phyloP scores from a whole-genome alignment of 768 basidiomycete genomes.

The Lentinula raphanica region DNA sequence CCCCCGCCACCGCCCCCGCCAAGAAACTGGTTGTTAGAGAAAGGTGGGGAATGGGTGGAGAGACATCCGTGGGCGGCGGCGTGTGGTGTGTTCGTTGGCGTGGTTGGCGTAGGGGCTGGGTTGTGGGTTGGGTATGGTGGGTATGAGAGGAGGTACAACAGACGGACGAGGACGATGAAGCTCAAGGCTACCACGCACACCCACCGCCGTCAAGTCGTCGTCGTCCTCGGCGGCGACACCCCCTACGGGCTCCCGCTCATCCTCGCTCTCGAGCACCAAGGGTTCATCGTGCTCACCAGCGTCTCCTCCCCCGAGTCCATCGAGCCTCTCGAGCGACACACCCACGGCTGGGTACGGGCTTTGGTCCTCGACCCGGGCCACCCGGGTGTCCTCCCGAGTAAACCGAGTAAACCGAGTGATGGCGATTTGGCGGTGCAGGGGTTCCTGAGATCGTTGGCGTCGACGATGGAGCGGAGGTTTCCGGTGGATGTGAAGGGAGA shows the following conservation, averaged over 20 bases:
- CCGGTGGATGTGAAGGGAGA: too few species aligned
- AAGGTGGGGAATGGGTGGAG: constrained; percentile 45
- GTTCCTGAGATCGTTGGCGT: constrained; percentile 77
- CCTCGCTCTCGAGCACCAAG: constrained; percentile 66
- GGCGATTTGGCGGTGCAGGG: constrained; percentile 63
- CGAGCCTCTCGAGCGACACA: constrained; percentile 54
- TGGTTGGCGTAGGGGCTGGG: constrained; percentile 49
- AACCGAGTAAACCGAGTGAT: too few species aligned
- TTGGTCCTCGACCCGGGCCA: not conserved
- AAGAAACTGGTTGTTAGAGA: constrained; percentile 38
- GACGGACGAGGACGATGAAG: too few species aligned
- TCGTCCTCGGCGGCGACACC: constrained; percentile 78
- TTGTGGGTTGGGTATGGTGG: constrained; percentile 59
- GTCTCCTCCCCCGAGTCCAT: constrained; percentile 70
- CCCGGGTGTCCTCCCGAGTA: too few species aligned
- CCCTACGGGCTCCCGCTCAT: constrained; percentile 70
- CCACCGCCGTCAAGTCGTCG: constrained; percentile 19
- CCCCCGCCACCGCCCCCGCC: constrained; percentile 47
- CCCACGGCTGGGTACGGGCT: constrained; percentile 40
- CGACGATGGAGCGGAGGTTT: too few species aligned
- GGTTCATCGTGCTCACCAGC: constrained; percentile 80
- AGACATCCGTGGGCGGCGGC: constrained; percentile 62
- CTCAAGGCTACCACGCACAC: too few species aligned
- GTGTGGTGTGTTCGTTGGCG: constrained; percentile 46
- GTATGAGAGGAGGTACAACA: constrained; percentile 29